Evolutionary conservation across 495 filamentous ascomycete species (phyloP), one percentile per base, ranked within the genome.

Genomic region (Aspergillus haitiensis): DNA sequence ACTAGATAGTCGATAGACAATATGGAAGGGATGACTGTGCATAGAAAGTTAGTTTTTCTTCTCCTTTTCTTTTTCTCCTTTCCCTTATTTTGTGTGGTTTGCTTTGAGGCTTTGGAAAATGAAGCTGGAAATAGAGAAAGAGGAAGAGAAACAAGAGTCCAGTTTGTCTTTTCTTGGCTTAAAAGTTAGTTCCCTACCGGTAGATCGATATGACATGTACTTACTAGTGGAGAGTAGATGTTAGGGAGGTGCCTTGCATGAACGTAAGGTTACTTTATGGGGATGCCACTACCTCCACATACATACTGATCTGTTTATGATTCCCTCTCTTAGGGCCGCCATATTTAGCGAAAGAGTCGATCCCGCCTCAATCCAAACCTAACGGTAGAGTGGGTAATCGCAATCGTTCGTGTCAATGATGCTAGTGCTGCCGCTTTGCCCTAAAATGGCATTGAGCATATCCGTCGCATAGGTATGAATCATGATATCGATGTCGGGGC

Each of bases 161-260:
- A 27, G 21, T 1, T 27, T 27, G 21, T 27, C 21, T 27, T 27
- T 27, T 27, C 21, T 27, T 27, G 21, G 37, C 37, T 40, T 40
- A 40, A n/a, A 40, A 40, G 37, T 27, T 27, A 27, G 21, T 27
- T 27, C 1, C 21, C 21, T 27, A 27, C 21, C 21, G 21, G 21
- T 27, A 27, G 37, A 40, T 40, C 9, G 37, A 52, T 58, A 34
- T 52, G 52, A 49, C 21, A 18, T 63, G 50, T 59, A 27, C 21
- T 27, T 27, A 27, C 21, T 3, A 27, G 44, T 51, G 15, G 53
- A 35, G 21, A 39, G 16, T 10, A 18, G 16, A 53, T 53, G 55
- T 12, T 49, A 47, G 47, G 44, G 33, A 52, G 9, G 52, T 54
- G 59, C 59, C 59, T 61, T 61, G 48, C 59, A 59, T 57, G 44